Base-by-base conservation (phyloP, 2,329 filamentous ascomycete genomes). In the Apiospora saccharicola region DNA sequence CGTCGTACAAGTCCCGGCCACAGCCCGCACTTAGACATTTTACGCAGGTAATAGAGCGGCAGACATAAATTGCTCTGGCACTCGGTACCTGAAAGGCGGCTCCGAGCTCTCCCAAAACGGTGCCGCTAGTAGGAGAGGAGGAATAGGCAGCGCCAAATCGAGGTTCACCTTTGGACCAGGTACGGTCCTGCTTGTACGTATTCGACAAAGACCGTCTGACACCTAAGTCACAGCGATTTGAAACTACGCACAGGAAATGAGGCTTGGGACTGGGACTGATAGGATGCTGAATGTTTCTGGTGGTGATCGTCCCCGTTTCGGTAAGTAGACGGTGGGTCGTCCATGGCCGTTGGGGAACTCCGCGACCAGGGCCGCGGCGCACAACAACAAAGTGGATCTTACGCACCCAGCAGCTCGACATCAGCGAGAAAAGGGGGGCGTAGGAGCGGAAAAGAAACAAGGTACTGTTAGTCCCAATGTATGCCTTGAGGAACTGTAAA, bases 301-400 rank as follows among this genome's bases (percentile, higher is more conserved):
- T 74, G 68, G 70, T 72, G 76, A 77, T 79, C 78, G 75, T 76
- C 72, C 74, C 57, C 34, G 53, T 73, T 53, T 43, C 70, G 64
- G 49, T 26, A 46, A 69, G 67, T 43, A 51, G 19, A 70, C 30
- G 47, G 68, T 74, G 72, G 76, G 72, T 72, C 69, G 71, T 74
- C 72, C 43, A 73, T 74, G 64, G 75, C 78, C 78, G 78, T 80
- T 80, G 79, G 79, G 79, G 79, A 80, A 79, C 78, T 80, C 79
- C 79, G 79, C 75, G 75, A 71, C 72, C 70, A 64, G 57, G 57
- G 34, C 57, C 57, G 75, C 75, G 73, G 75, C 78, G 76, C 75
- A 75, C 72, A 72, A 74, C 69, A 75, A 75, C 53, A 53, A 64
- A 64, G 57, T 64, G 57, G 57, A 64, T 64, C 57, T 41, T 37